These are phyloP conservation scores for Hydnum rufescens DNA, from an alignment of 768 basidiomycete genomes.

Conservation along the genomic window DNA sequence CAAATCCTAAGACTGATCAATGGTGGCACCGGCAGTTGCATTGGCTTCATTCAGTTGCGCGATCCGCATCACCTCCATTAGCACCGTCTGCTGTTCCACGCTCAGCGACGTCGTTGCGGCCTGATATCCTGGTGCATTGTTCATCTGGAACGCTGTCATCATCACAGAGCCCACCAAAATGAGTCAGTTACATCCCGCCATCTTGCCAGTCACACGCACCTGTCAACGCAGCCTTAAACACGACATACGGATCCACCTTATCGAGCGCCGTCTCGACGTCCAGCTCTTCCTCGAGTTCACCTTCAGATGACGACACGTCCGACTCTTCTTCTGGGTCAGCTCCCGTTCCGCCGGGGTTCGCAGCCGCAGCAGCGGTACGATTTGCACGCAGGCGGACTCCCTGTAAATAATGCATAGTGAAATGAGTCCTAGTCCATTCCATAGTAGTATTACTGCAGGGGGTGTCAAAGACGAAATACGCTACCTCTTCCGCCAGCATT, in stretches of 20 bases:
- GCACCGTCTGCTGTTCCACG: constrained; percentile 55
- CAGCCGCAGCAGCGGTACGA: constrained; percentile 19
- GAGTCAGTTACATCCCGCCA: constrained; percentile 1
- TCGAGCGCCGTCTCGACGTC: constrained; percentile 75
- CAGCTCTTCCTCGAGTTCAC: constrained; percentile 55
- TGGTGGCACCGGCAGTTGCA: too few species aligned
- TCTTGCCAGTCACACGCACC: constrained; percentile 25
- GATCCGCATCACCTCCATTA: constrained; percentile 71
- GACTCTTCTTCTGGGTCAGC: constrained; percentile 18
- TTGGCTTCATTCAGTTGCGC: constrained; percentile 30
- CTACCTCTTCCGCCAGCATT: constrained; percentile 63
- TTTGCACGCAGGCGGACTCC: constrained; percentile 53
- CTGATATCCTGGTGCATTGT: constrained; percentile 48
- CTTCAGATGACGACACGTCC: constrained; percentile 27
- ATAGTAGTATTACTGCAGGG: too few species aligned
- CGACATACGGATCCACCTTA: constrained; percentile 49
- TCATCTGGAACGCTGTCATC: constrained; percentile 47
- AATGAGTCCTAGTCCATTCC: not conserved
- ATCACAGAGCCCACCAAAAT: constrained; percentile 6
- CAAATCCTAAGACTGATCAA: too few species aligned
- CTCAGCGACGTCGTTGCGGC: constrained; percentile 48
- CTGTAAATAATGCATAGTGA: constrained; percentile 18
- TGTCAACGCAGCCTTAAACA: constrained; percentile 61
- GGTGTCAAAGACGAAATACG: constrained; percentile 9
- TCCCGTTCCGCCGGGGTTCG: constrained; percentile 21